Evolutionary conservation across 1,284 basidiomycete genomes (phyloP).

Genomic region (Neolentinus lepideus): DNA sequence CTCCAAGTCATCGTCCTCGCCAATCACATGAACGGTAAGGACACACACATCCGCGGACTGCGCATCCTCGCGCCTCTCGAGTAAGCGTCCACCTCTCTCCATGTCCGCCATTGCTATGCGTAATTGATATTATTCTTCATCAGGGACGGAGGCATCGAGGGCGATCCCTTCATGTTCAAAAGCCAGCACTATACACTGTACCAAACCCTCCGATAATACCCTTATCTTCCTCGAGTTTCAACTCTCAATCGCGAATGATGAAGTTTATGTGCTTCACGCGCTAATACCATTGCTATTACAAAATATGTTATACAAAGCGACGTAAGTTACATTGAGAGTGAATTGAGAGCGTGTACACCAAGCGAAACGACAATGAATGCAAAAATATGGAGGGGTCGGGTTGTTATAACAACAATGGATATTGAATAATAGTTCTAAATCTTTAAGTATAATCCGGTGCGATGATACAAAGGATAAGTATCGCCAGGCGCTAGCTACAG

Average conservation of each 20-base stretch:
- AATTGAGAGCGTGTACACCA: background rate
- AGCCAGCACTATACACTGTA: conserved; percentile 66
- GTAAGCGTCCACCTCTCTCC: conserved; percentile 39
- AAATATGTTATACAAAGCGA: background rate
- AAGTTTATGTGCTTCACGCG: background rate
- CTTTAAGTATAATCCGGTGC: too few relatives aligned
- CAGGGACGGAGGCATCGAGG: conserved; percentile 40
- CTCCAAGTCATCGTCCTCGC: conserved; percentile 87
- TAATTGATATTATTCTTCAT: conserved; percentile 2
- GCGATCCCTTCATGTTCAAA: conserved; percentile 66
- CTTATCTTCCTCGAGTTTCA: too few relatives aligned
- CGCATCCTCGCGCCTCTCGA: conserved; percentile 79
- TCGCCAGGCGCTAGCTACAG: too few relatives aligned
- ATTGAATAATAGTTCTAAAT: background rate
- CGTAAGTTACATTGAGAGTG: background rate
- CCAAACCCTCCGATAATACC: conserved; percentile 74
- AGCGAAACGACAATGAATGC: background rate
- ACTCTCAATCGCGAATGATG: too few relatives aligned
- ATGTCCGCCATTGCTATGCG: background rate
- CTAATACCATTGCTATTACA: background rate
- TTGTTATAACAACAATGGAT: background rate
- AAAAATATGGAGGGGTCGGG: background rate
- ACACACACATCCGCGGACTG: conserved; percentile 93
- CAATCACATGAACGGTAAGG: conserved; percentile 98
- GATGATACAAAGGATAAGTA: too few relatives aligned